These are phyloP conservation scores for Pichia sp. DNA, from an alignment of 1,139 yeast species.

Conservation along the genomic window DNA sequence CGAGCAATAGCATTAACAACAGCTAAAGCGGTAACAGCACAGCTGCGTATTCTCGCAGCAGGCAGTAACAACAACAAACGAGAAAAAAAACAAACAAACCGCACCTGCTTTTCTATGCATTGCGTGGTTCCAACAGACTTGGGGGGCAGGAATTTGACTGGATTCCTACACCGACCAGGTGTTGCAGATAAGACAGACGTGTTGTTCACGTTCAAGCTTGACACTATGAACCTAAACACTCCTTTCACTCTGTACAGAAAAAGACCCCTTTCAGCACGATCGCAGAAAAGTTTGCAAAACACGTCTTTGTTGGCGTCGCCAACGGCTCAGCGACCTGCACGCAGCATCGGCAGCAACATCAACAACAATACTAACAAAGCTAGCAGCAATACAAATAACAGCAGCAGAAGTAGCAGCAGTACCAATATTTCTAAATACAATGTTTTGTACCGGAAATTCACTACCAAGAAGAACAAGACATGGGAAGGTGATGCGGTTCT, in stretches of 20 bases:
- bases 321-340: not conserved
- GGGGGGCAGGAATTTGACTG: too few relatives aligned
- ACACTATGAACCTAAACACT: not conserved
- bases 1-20: not conserved
- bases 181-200: not conserved
- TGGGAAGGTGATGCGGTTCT: conserved; percentile 93
- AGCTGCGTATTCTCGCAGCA: conserved; percentile 2
- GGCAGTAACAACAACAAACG: conserved; percentile 1
- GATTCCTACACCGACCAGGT: not conserved
- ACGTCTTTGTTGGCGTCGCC: not conserved
- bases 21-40: not conserved
- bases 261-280: not conserved
- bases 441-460: conserved; percentile 67
- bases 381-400: not conserved
- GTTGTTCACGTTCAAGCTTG: not conserved
- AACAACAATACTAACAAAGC: not conserved
- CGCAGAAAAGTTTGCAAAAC: not conserved
- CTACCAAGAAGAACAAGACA: conserved; percentile 76
- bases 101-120: not conserved
- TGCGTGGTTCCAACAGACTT: too few relatives aligned
- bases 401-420: not conserved
- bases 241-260: not conserved
- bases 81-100: conserved; percentile 2
- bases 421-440: conserved; percentile 25
- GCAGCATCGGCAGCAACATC: not conserved